Evolutionary conservation across 148 eudicot species (phyloP), one percentile per base, ranked within the genome.

Genomic region (Mesembryanthemum crystallinum): DNA sequence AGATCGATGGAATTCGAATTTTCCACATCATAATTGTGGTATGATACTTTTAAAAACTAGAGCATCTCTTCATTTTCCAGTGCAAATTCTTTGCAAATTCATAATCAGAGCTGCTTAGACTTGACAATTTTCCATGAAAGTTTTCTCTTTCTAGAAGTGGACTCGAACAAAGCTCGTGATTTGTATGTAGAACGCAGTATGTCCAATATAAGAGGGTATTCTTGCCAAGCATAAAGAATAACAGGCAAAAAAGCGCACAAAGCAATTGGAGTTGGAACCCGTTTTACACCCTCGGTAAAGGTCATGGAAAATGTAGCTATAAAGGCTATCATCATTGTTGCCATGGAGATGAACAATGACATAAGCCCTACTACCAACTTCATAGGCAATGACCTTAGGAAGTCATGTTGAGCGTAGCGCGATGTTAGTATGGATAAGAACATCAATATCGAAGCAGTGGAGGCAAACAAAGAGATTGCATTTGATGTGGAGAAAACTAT

Each of bases 391-490:
- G 64, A 49, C n/a, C 58, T 63, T 0, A 62, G 33, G 29, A 80
- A 80, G 47, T 80, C 82, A 0, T 28, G 17, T 23, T 69, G 59
- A 10, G 82, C 74, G 9, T 80, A 75, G 12, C 78, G 55, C 2
- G 82, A 80, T 4, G 78, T 80, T 27, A 80, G 71, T 64, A 80
- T 80, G 2, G 78, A 74, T 7, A 80, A 49, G 42, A 80, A 80
- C 78, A 80, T 75, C 8, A 80, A 29, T 21, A 64, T 75, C 10
- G 78, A 74, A 25, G 75, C 73, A 10, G 75, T 35, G 8, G 78
- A 69, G 5, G 82, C 25, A 13, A 80, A 74, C 15, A 75, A 24
- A 11, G 82, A 80, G 3, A 70, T 9, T 11, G 82, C 82, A 54
- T 80, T 75, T 0, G 75, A 51, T 21, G 75, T 69, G 4, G 82